These are phyloP conservation scores for Prunus mongolica DNA, from an alignment of 306 rosid genomes.

Conservation along the genomic window DNA sequence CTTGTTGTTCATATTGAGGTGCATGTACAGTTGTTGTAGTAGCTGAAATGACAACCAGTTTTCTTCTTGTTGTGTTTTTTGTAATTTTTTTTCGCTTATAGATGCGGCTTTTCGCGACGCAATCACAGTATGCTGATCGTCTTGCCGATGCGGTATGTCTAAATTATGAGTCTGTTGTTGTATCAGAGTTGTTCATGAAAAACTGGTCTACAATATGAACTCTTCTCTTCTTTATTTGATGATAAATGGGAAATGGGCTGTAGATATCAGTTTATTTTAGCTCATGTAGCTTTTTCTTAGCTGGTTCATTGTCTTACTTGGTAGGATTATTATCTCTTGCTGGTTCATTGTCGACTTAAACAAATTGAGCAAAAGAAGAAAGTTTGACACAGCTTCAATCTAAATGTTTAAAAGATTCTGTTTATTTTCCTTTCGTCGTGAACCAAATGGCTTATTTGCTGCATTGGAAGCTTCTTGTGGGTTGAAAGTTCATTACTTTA, in stretches of 20 bases:
- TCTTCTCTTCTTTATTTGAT: neutral
- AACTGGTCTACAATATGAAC: neutral
- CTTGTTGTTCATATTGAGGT: neutral
- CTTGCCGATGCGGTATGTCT: conserved; percentile 77
- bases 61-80: neutral
- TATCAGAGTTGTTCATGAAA: neutral
- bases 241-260: neutral
- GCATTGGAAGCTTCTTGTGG: neutral
- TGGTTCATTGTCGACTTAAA: neutral
- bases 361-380: neutral
- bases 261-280: neutral
- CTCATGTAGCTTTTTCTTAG: neutral
- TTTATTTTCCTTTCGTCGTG: neutral
- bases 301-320: neutral
- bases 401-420: neutral
- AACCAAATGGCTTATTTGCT: neutral
- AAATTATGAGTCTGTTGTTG: neutral
- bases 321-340: neutral
- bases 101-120: conserved; percentile 85
- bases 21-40: neutral
- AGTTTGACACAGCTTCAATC: neutral
- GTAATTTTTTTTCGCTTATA: conserved; percentile 12
- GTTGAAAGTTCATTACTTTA: neutral
- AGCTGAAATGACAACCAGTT: neutral
- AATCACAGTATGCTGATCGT: conserved; percentile 87